Conservation (phyloP, 306 rosid species). For the Oemleria cerasiformis region DNA sequence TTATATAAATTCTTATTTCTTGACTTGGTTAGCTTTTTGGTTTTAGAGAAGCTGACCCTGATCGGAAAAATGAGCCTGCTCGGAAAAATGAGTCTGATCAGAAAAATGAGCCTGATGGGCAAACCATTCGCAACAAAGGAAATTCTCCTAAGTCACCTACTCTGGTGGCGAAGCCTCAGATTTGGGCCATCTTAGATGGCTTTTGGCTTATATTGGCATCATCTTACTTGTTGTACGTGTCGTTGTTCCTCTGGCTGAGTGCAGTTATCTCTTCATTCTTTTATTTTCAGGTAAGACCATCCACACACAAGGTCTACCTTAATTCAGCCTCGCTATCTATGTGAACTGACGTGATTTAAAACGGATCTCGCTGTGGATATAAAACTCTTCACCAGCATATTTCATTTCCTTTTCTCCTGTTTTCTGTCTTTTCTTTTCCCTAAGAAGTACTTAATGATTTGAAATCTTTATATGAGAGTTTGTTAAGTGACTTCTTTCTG, state of each 20-base stretch:
- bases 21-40: slow-evolving; percentile 22
- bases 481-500: background rate
- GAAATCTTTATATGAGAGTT: background rate
- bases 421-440: background rate
- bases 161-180: slow-evolving; percentile 47
- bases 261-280: slow-evolving; percentile 95
- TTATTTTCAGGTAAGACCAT: slow-evolving; percentile 74
- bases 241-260: slow-evolving; percentile 86
- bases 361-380: background rate
- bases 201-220: slow-evolving; percentile 78
- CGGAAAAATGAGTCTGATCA: slow-evolving; percentile 10
- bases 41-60: slow-evolving; percentile 53
- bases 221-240: slow-evolving; percentile 68
- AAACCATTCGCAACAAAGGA: slow-evolving; percentile 29
- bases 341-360: background rate
- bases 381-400: background rate
- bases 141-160: slow-evolving; percentile 52
- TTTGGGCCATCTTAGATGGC: slow-evolving; percentile 84
- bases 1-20: background rate
- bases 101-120: slow-evolving; percentile 31
- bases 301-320: background rate
- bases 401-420: background rate
- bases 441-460: background rate
- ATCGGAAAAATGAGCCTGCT: slow-evolving; percentile 38
- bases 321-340: slow-evolving; percentile 6